Evolutionary conservation across 495 filamentous ascomycete genomes (phyloP).

Genomic region (Xylaria acuta): DNA sequence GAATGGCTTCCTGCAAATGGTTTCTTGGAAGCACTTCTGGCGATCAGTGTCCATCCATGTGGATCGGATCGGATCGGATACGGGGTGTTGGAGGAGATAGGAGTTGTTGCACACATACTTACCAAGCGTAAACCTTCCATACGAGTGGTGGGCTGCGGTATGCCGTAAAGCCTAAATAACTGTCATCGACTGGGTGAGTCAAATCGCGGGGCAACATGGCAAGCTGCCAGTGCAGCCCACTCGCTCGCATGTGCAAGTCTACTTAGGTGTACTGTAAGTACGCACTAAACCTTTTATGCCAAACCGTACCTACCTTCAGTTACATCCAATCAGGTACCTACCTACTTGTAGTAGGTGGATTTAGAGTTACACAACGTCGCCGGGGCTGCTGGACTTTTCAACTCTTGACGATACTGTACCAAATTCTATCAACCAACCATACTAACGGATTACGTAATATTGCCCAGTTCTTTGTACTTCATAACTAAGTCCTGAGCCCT

Average conservation of each 20-base stretch:
- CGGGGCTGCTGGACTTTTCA: neutral
- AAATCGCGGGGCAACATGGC: slow-evolving; percentile 25
- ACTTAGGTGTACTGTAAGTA: neutral
- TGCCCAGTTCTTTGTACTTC: slow-evolving; percentile 9
- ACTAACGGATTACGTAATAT: neutral
- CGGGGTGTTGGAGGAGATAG: neutral
- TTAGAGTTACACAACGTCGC: neutral
- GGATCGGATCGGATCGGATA: neutral
- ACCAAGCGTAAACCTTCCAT: neutral
- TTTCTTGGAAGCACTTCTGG: neutral
- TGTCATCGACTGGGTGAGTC: too few relatives aligned
- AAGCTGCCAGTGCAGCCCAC: slow-evolving; percentile 6
- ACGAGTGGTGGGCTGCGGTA: neutral
- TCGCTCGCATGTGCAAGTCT: neutral
- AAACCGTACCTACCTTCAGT: neutral
- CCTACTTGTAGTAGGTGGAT: neutral
- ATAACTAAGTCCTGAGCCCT: neutral
- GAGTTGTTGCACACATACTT: neutral
- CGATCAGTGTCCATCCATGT: neutral
- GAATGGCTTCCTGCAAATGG: neutral
- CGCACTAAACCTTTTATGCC: neutral
- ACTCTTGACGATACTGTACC: neutral
- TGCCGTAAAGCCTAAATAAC: too few relatives aligned
- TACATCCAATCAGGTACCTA: neutral
- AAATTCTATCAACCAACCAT: slow-evolving; percentile 6